phyloP scores from a whole-genome alignment of 495 filamentous ascomycete species.

The Filosporella fistucella region DNA sequence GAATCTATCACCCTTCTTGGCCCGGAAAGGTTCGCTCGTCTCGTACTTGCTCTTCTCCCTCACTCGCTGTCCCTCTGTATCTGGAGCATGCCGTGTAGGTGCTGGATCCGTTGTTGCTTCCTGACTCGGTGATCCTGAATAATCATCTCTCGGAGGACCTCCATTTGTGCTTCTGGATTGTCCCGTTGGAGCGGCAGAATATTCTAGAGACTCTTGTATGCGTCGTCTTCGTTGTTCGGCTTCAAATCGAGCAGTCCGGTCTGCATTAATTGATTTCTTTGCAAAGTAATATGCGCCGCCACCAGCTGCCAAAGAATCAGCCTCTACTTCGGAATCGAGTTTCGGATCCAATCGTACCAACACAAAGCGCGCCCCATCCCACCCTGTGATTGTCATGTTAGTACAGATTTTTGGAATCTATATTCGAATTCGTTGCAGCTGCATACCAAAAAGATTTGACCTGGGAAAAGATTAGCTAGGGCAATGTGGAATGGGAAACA shows the following conservation, averaged over 20 bases:
- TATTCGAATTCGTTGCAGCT: not conserved
- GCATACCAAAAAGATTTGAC: constrained; percentile 59
- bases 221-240: constrained; percentile 60
- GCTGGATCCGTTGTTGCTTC: constrained; percentile 82
- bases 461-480: constrained; percentile 30
- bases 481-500: not conserved
- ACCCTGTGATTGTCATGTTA: constrained; percentile 44
- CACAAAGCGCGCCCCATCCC: constrained; percentile 82
- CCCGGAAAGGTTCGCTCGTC: constrained; percentile 63
- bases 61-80: constrained; percentile 64
- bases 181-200: constrained; percentile 34
- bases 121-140: constrained; percentile 68
- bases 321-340: not conserved
- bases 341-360: constrained; percentile 48
- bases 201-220: constrained; percentile 56
- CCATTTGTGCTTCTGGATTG: constrained; percentile 28
- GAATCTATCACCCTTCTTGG: constrained; percentile 82
- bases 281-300: constrained; percentile 95
- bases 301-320: constrained; percentile 51
- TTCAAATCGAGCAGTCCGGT: constrained; percentile 68
- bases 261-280: constrained; percentile 87
- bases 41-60: constrained; percentile 90
- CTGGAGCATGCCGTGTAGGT: constrained; percentile 75
- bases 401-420: not conserved
- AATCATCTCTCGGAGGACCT: constrained; percentile 45